A percentile compares a stretch with the other conserved stretches of the same genome.
These are phyloP conservation scores for Cylindricascospora bacillispora DNA, from an alignment of 1,139 yeast genomes.

Conservation along the genomic window DNA sequence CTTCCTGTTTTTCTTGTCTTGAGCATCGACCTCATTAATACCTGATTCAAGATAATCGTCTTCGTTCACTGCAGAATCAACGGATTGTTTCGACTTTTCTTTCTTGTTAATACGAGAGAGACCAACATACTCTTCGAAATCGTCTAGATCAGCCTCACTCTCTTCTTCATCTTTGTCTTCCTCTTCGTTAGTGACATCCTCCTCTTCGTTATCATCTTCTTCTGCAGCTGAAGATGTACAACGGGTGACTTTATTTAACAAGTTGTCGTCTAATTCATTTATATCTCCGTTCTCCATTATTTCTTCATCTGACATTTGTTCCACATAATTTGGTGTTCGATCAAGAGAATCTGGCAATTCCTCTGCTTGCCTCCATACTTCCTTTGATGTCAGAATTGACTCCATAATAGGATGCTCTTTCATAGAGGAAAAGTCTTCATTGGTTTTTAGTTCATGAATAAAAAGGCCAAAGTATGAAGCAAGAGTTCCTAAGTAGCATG, in stretches of 20 bases:
- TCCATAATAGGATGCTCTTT: slow-evolving; percentile 87
- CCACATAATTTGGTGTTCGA: slow-evolving; percentile 13
- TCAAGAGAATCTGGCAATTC: slow-evolving; percentile 31
- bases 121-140: slow-evolving; percentile 39
- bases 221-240: too few species aligned
- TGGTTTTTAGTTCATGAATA: slow-evolving; percentile 37
- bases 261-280: slow-evolving; percentile 20
- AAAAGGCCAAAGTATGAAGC: slow-evolving; percentile 67
- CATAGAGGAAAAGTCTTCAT: slow-evolving; percentile 48
- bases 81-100: slow-evolving; percentile 9
- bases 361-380: slow-evolving; percentile 78
- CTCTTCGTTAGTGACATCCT: slow-evolving; percentile 14
- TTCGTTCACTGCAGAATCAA: slow-evolving; percentile 7
- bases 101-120: slow-evolving; percentile 32
- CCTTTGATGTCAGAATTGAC: slow-evolving; percentile 62
- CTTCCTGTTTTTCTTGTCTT: slow-evolving; percentile 74
- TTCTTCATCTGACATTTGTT: slow-evolving; percentile 21
- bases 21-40: slow-evolving; percentile 67
- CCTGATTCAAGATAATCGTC: slow-evolving; percentile 54
- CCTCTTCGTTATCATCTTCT: slow-evolving; percentile 22
- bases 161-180: slow-evolving; percentile 23
- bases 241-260: too few species aligned
- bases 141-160: slow-evolving; percentile 26
- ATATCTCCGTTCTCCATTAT: slow-evolving; percentile 9
- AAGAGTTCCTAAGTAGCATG: slow-evolving; percentile 65